These are phyloP conservation scores for Solanum rostratum DNA, from an alignment of 257 asterid genomes.

Conservation along the genomic window DNA sequence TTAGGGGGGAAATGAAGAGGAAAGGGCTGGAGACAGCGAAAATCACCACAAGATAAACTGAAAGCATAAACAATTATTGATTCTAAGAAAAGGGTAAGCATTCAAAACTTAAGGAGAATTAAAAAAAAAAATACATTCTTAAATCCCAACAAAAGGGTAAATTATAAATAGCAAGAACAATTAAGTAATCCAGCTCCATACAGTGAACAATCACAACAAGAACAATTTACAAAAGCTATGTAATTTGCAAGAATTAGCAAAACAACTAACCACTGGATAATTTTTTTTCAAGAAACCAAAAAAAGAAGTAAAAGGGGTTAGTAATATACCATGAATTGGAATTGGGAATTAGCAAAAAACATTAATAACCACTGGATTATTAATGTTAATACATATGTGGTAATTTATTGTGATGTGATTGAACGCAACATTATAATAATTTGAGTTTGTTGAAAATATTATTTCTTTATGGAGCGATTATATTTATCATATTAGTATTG, in stretches of 20 bases:
- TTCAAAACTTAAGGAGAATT: neutral
- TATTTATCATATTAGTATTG: too few relatives aligned
- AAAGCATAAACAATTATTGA: too few relatives aligned
- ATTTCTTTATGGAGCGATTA: too few relatives aligned
- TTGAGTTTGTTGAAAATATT: too few relatives aligned
- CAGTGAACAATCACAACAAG: neutral
- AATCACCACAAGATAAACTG: neutral
- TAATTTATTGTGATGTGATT: too few relatives aligned
- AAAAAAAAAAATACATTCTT: neutral
- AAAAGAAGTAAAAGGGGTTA: neutral
- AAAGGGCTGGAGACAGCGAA: neutral
- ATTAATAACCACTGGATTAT: too few relatives aligned
- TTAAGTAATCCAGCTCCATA: neutral
- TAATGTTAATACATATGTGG: too few relatives aligned
- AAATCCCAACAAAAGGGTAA: neutral
- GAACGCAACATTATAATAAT: too few relatives aligned
- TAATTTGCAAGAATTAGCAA: neutral
- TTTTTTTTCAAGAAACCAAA: neutral
- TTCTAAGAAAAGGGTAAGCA: neutral
- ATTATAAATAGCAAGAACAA: neutral
- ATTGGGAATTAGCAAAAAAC: slow-evolving; percentile 80
- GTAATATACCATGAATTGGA: slow-evolving; percentile 60
- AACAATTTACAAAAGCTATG: neutral
- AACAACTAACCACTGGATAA: neutral
- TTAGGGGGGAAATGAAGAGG: neutral